A percentile compares a stretch with the other conserved stretches of the same genome.
These are phyloP conservation scores for Talaromyces amestolkiae DNA, from an alignment of 2,329 filamentous ascomycete genomes.

Conservation along the genomic window DNA sequence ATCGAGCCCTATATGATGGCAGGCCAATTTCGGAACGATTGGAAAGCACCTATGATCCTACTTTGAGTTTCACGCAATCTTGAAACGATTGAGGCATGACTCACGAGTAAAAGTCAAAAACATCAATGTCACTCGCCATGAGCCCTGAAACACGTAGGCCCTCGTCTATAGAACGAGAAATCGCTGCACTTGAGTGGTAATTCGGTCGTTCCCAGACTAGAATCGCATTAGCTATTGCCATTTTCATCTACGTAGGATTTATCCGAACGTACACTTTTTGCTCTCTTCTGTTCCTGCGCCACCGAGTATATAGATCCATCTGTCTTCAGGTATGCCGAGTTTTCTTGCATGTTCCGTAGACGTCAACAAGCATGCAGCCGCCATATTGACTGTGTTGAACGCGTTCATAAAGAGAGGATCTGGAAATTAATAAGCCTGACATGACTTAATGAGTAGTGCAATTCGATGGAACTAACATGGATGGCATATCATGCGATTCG, in stretches of 20 bases:
- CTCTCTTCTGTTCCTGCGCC: conserved; percentile 62
- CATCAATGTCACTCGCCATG: conserved; percentile 53
- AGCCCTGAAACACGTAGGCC: conserved; percentile 51
- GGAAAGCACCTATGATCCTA: conserved; percentile 59
- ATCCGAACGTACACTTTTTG: conserved; percentile 48
- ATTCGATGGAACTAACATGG: conserved; percentile 52
- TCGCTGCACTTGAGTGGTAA: conserved; percentile 58
- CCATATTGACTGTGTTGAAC: conserved; percentile 66
- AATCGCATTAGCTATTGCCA: neutral
- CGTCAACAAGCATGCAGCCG: conserved; percentile 61
- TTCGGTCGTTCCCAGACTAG: conserved; percentile 62
- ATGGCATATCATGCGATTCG: conserved; percentile 66
- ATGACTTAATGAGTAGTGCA: neutral
- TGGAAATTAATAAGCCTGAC: conserved; percentile 28
- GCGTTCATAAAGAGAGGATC: conserved; percentile 70
- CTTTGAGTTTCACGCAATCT: neutral
- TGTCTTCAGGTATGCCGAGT: conserved; percentile 54
- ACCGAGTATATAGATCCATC: conserved; percentile 64
- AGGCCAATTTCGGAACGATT: conserved; percentile 66
- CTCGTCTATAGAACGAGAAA: conserved; percentile 57
- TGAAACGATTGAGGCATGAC: conserved; percentile 9
- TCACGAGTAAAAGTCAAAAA: conserved; percentile 64
- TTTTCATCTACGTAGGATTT: neutral
- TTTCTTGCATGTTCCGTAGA: conserved; percentile 54
- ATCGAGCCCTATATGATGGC: conserved; percentile 57